Evolutionary conservation across 2,329 filamentous ascomycete genomes (phyloP), one percentile per base, ranked within the genome.

Genomic region (Trichophyton simii): DNA sequence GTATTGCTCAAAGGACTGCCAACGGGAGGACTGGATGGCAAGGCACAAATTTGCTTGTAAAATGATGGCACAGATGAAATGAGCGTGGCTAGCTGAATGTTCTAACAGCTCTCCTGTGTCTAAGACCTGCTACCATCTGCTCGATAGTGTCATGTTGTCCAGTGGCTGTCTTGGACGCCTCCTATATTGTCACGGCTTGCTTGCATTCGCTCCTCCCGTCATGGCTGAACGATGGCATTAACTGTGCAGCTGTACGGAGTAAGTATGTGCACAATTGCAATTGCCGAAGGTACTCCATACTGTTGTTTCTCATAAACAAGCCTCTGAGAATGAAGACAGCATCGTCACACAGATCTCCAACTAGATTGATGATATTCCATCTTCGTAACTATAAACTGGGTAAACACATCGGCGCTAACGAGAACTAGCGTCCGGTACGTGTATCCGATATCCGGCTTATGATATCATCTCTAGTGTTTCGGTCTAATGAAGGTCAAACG

Each of bases 1-100:
- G 20, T 62, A 62, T 25, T 62, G 61, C 58, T 60, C 61, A 7
- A 60, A 52, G 42, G 41, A 50, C 13, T 62, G 61, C 31, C 61
- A 62, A 22, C 20, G 20, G 13, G 11, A 15, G 41, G 57, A 62
- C 41, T 62, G 61, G 61, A 50, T 11, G 20, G 31, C n/a, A 11
- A 46, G 15, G 11, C 61, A 62, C 20, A 62, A 62, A 20, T 18
- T 8, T 0, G 22, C 44, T 9, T 62, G 61, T 25, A 61, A 61
- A 52, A 42, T 13, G 20, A 11, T 28, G 9, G 38, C 18, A 8
- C 25, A 38, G 6, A 7, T 55, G 15, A 55, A 55, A 11, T 54
- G 48, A 54, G 28, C 48, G 3, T 15, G n/a, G 22, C 3, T 28
- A 58, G 44, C 44, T 48, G 20, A 46, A 15, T n/a, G n/a, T 46